phyloP scores from a whole-genome alignment of 306 rosid genomes.

The Prunus fruticosa region DNA sequence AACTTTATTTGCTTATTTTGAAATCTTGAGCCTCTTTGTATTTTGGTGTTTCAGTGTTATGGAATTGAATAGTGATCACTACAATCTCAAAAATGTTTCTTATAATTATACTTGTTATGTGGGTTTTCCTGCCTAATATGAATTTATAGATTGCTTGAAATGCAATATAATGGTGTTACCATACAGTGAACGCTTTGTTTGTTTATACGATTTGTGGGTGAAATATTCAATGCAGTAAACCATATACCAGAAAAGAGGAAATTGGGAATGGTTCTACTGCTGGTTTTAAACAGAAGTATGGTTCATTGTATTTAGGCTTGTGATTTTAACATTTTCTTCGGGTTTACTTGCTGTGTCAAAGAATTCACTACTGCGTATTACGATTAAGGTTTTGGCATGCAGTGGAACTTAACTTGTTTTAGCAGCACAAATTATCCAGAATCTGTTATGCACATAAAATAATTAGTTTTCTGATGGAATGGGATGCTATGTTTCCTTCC shows the following conservation, averaged over 20 bases:
- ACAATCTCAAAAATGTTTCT: conserved; percentile 11
- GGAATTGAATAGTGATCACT: conserved; percentile 3
- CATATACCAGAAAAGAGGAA: not conserved
- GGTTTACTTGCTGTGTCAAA: no score
- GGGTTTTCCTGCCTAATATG: conserved; percentile 1
- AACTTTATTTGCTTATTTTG: conserved; percentile 25
- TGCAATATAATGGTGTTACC: not conserved
- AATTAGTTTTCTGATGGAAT: no score
- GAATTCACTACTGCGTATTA: no score
- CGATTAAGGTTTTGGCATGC: no score
- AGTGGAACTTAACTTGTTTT: no score
- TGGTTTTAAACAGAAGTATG: no score
- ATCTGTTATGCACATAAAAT: no score
- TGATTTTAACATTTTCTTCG: no score
- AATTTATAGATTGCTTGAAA: conserved; percentile 9
- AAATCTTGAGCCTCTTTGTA: conserved; percentile 23
- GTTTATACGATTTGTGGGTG: not conserved
- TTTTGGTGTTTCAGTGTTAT: conserved; percentile 16
- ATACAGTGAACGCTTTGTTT: not conserved
- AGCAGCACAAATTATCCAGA: no score
- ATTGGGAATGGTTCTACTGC: not conserved
- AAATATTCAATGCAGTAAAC: not conserved
- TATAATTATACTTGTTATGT: conserved; percentile 6
- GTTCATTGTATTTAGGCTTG: no score
- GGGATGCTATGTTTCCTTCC: no score